phyloP scores from a whole-genome alignment of 2,329 filamentous ascomycete species.

The Fusarium sp. region DNA sequence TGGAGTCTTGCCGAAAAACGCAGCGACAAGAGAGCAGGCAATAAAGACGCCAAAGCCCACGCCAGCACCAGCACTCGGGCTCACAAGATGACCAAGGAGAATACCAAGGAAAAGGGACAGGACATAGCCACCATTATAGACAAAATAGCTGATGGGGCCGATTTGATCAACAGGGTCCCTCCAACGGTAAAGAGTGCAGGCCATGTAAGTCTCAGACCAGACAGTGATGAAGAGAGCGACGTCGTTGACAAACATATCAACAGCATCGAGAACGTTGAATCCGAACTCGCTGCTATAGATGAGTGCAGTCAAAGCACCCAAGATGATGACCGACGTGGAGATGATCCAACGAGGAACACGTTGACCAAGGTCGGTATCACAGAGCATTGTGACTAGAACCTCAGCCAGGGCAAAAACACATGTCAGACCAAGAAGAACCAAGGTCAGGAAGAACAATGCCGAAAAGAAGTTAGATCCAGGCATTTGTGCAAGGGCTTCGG shows the following conservation, averaged over 20 bases:
- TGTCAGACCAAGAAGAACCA: constrained; percentile 68
- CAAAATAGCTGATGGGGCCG: constrained; percentile 56
- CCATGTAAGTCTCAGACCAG: constrained; percentile 64
- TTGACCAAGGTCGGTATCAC: constrained; percentile 54
- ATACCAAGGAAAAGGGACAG: constrained; percentile 64
- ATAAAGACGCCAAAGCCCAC: constrained; percentile 66
- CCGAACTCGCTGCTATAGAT: constrained; percentile 70
- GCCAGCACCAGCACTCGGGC: constrained; percentile 60
- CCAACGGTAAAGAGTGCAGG: constrained; percentile 67
- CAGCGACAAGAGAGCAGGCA: constrained; percentile 54
- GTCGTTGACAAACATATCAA: constrained; percentile 69
- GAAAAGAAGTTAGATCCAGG: constrained; percentile 70
- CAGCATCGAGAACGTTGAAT: constrained; percentile 65
- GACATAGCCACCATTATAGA: constrained; percentile 66
- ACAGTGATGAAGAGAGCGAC: constrained; percentile 67
- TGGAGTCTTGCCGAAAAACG: constrained; percentile 59
- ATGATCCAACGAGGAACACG: constrained; percentile 58
- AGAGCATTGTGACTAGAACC: constrained; percentile 57
- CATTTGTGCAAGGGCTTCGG: constrained; percentile 68
- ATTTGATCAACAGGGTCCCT: constrained; percentile 60
- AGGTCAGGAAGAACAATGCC: constrained; percentile 67
- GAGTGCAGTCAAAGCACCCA: constrained; percentile 65
- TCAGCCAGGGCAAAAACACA: constrained; percentile 48
- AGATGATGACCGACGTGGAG: constrained; percentile 61
- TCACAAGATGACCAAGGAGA: constrained; percentile 61